Evolutionary conservation across 2,329 filamentous ascomycete species (phyloP).

Genomic region (Colletotrichum sublineola): DNA sequence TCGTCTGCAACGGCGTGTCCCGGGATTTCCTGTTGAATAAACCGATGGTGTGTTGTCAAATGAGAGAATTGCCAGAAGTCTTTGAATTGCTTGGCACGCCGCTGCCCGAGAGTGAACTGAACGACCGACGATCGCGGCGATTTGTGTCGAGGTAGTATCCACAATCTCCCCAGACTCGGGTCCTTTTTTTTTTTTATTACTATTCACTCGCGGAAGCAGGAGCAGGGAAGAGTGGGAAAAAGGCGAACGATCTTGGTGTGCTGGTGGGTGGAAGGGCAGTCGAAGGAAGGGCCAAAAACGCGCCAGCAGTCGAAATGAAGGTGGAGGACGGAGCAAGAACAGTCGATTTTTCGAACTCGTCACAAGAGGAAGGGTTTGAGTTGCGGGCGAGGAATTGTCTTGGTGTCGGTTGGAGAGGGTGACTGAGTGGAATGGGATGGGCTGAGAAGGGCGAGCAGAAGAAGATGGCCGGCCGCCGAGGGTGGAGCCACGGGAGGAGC

Average conservation of each 20-base stretch:
- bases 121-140: slow-evolving; percentile 10
- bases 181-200: slow-evolving; percentile 10
- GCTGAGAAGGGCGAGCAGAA: slow-evolving; percentile 41
- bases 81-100: slow-evolving; percentile 30
- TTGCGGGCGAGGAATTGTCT: slow-evolving; percentile 15
- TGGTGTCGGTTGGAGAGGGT: slow-evolving; percentile 33
- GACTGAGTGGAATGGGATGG: slow-evolving; percentile 28
- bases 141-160: slow-evolving; percentile 12
- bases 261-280: neutral
- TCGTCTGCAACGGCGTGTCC: slow-evolving; percentile 36
- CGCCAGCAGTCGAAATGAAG: slow-evolving; percentile 16
- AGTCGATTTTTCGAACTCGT: slow-evolving; percentile 5
- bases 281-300: neutral
- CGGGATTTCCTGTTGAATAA: neutral
- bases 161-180: slow-evolving; percentile 12
- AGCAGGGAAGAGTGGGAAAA: neutral
- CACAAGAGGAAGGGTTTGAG: slow-evolving; percentile 14
- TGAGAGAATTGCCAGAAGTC: slow-evolving; percentile 1
- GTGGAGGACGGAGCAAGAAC: slow-evolving; percentile 6
- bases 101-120: slow-evolving; percentile 10
- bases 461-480: slow-evolving; percentile 35
- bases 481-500: slow-evolving; percentile 41
- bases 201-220: slow-evolving; percentile 1
- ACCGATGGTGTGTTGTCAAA: slow-evolving; percentile 9
- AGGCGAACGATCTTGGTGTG: neutral